phyloP scores from a whole-genome alignment of 2,329 filamentous ascomycete species.

The Mycosphaerella arachidis region DNA sequence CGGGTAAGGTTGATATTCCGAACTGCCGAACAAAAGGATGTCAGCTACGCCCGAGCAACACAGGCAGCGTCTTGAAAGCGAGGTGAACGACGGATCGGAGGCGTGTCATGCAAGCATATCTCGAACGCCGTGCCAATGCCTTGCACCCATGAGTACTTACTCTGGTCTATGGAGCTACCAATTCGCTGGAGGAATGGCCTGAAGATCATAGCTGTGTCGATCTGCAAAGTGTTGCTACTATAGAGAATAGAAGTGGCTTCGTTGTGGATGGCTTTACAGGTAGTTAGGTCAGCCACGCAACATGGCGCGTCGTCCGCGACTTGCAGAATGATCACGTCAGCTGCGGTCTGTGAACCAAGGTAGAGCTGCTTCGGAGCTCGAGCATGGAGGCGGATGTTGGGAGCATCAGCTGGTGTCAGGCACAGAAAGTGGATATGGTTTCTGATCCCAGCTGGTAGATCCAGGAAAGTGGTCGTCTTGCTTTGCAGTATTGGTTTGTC shows the following conservation, averaged over 20 bases:
- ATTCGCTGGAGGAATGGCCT: background rate
- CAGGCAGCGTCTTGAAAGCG: too few species aligned
- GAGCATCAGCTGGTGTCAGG: background rate
- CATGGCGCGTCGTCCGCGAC: background rate
- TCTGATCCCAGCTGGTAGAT: background rate
- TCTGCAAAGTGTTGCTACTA: background rate
- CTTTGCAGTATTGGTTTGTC: background rate
- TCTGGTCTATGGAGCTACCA: background rate
- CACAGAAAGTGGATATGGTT: background rate
- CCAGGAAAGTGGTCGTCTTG: background rate
- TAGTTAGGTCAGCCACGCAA: background rate
- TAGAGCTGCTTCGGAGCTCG: background rate
- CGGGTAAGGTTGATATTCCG: too few species aligned
- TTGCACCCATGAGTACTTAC: background rate
- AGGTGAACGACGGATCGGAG: too few species aligned
- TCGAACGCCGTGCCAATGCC: too few species aligned
- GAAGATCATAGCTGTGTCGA: background rate
- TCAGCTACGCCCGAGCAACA: too few species aligned
- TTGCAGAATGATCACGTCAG: background rate
- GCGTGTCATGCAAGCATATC: too few species aligned
- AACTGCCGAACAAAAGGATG: too few species aligned
- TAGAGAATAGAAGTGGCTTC: background rate
- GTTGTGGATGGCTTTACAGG: background rate
- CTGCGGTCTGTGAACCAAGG: background rate
- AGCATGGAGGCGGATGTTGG: background rate